Evolutionary conservation across 306 rosid species (phyloP).

Genomic region (Citrullus mucosospermus): DNA sequence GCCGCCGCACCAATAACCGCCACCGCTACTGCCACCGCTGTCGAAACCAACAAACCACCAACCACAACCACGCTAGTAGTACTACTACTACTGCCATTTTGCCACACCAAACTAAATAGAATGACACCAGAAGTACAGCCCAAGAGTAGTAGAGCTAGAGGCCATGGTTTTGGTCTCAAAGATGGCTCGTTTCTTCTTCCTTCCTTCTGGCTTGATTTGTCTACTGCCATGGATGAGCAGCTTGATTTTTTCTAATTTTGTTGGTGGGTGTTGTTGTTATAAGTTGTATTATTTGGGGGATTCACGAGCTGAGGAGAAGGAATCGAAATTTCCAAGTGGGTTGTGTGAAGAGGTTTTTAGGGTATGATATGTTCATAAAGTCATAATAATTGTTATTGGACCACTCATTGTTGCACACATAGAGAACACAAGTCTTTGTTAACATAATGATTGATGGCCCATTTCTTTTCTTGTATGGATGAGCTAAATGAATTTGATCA

Average conservation of each 20-base stretch:
- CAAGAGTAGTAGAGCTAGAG: constrained; percentile 9
- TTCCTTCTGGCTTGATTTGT: background rate
- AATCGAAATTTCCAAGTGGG: background rate
- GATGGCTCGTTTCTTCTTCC: background rate
- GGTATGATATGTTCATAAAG: background rate
- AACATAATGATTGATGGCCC: background rate
- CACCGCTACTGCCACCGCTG: constrained; percentile 48
- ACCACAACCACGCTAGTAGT: constrained; percentile 47
- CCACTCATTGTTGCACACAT: background rate
- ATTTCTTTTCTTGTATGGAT: no score
- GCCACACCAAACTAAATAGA: constrained; percentile 5
- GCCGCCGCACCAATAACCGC: constrained; percentile 29
- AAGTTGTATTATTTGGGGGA: no score
- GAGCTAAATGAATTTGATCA: no score
- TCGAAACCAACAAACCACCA: constrained; percentile 43
- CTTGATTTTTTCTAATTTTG: background rate
- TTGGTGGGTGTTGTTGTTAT: background rate
- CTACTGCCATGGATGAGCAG: background rate
- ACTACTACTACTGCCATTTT: no score
- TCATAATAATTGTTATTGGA: background rate
- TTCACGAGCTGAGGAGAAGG: background rate
- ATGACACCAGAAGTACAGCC: no score
- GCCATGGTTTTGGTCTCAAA: constrained; percentile 60
- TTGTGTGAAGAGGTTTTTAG: background rate
- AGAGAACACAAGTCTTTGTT: background rate